These are phyloP conservation scores for Plasmodium gonderi DNA, from an alignment of 169 alveolate species.

Conservation along the genomic window DNA sequence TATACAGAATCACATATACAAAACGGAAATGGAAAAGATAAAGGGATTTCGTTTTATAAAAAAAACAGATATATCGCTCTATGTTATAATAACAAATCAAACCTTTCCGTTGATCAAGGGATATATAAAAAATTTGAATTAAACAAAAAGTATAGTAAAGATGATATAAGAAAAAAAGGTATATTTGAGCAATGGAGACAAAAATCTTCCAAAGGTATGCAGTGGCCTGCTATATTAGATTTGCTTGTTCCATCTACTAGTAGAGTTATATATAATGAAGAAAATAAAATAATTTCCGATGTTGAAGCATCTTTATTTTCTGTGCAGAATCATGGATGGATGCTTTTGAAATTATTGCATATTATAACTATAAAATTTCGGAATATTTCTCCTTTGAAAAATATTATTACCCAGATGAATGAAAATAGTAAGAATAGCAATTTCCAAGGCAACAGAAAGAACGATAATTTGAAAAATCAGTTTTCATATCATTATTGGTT, in stretches of 20 bases:
- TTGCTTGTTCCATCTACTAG: constrained; percentile 74
- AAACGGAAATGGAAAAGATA: constrained; percentile 6
- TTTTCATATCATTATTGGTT: constrained; percentile 48
- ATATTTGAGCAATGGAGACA: constrained; percentile 58
- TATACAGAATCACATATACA: not conserved
- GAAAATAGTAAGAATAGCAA: not conserved
- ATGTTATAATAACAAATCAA: constrained; percentile 6
- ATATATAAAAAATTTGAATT: constrained; percentile 16
- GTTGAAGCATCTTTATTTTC: constrained; percentile 74
- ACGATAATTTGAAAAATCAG: constrained; percentile 30
- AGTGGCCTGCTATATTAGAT: constrained; percentile 80
- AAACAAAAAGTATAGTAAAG: constrained; percentile 26
- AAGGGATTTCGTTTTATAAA: not conserved
- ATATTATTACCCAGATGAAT: constrained; percentile 19
- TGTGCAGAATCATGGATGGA: constrained; percentile 80
- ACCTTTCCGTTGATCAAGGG: constrained; percentile 4
- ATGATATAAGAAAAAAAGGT: constrained; percentile 40
- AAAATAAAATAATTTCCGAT: constrained; percentile 20
- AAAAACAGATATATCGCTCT: constrained; percentile 15
- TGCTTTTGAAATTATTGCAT: constrained; percentile 77
- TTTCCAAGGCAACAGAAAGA: not conserved
- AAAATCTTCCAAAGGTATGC: constrained; percentile 57
- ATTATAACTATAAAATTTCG: constrained; percentile 67
- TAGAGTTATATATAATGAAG: constrained; percentile 57
- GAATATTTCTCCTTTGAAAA: constrained; percentile 58